These are phyloP conservation scores for Apiotrichum porosum DNA, from an alignment of 1,284 basidiomycete species.

Conservation along the genomic window DNA sequence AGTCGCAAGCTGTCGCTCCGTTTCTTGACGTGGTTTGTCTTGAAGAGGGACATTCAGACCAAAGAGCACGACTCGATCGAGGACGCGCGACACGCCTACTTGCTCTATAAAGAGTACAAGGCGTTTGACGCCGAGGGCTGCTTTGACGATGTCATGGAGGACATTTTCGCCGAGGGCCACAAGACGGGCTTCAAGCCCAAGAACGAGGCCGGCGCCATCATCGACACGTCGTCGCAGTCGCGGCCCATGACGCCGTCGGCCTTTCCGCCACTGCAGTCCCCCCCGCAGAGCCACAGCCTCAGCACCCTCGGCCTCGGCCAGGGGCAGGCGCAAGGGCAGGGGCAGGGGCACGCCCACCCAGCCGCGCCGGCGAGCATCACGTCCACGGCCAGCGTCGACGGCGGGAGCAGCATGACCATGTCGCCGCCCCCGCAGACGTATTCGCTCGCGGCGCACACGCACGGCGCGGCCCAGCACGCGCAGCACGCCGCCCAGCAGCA, in stretches of 20 bases:
- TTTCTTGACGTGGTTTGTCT: slow-evolving; percentile 89
- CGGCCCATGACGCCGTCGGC: background rate
- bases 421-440: too few relatives aligned
- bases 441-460: background rate
- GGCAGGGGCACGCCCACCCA: background rate
- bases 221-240: background rate
- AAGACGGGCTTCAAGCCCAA: slow-evolving; percentile 23
- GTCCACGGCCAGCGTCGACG: too few relatives aligned
- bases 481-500: background rate
- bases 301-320: background rate
- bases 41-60: slow-evolving; percentile 85
- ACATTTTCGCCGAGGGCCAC: slow-evolving; percentile 56
- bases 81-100: slow-evolving; percentile 83
- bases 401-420: too few relatives aligned
- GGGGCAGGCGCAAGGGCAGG: background rate
- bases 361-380: too few relatives aligned
- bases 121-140: slow-evolving; percentile 68
- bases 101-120: slow-evolving; percentile 79
- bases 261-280: background rate
- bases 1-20: slow-evolving; percentile 86
- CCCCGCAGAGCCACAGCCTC: background rate
- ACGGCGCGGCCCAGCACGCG: background rate
- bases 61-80: slow-evolving; percentile 95
- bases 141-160: slow-evolving; percentile 84
- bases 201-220: slow-evolving; percentile 3